Evolutionary conservation across 1,284 basidiomycete species (phyloP), one percentile per base, ranked within the genome.

Genomic region (Trichosporon coremiiforme): DNA sequence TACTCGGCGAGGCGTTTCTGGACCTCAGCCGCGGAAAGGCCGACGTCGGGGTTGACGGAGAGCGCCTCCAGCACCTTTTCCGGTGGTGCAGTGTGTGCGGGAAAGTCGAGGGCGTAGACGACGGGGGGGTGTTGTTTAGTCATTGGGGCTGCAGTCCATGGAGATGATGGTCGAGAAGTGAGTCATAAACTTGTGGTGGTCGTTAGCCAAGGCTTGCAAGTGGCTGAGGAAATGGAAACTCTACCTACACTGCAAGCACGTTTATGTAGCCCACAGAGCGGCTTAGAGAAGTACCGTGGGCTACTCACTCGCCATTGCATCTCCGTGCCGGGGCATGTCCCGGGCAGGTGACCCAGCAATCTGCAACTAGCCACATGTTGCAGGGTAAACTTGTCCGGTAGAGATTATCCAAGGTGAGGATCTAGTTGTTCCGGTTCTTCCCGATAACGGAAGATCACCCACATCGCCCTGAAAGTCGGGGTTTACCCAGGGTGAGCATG

Each of bases 41-140:
- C 84, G 71, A 70, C 5, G 38, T 68, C 4, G 15, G 74, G 70
- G 70, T 82, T 73, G 4, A 76, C 73, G 15, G 74, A 70, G 45
- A 84, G 75, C 0, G 77, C 75, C 35, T 82, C 75, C 66, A 84
- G 68, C 66, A 82, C 77, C 35, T 77, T 80, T 12, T 69, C 66
- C 0, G 79, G 77, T 9, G 71, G 64, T 9, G 77, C 71, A 4
- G 79, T 82, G 71, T 84, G 82, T 6, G 82, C 71, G 36, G 69
- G 29, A 60, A 60, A 60, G 29, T 60, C 57, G 29, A 60, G 57
- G 12, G 57, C 36, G 13, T 60, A 13, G 7, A 33, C 29, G 57
- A 31, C 17, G 29, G 12, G 7, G 13, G 57, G 29, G 31, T n/a
- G 15, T n/a, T 33, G 57, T 60, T 60, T 60, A 60, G 57, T 60